Base-by-base conservation (phyloP, 495 filamentous ascomycete genomes). In the Poronia punctata region DNA sequence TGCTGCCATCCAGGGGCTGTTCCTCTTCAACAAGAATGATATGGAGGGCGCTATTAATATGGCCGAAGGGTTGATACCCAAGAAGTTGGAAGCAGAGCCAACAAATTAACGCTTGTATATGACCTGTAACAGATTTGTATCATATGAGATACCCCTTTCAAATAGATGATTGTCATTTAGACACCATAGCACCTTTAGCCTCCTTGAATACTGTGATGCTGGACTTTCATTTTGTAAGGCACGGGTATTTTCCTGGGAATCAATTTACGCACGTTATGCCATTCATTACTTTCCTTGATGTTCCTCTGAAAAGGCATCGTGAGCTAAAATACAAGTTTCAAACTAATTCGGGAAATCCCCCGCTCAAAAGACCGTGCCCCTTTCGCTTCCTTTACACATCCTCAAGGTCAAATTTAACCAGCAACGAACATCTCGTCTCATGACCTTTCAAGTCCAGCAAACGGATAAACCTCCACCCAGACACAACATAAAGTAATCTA, bases 1-100 rank as follows among this genome's bases (percentile, higher is more conserved):
- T 2, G 92, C 92, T 14, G 84, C 88, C 5, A 75, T 96, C 23
- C 92, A 98, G 63, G 92, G 92, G 2, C 56, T 96, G 38, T 96
- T 98, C 60, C 66, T 96, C 59, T 93, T 89, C 54, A 92, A 94
- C 60, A 98, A 96, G 66, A 82, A 78, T 30, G 72, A 92, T 50
- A 83, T 90, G 72, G 76, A 88, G 45, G 86, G 86, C 1, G 92
- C 92, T 14, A 87, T 96, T 47, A 68, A 64, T 3, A 86, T 85
- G 80, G 82, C 81, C 1, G 78, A 84, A 28, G 76, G 71, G 21
- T 62, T 95, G 48, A 68, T 82, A 15, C 67, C 76, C 1, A 47
- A 56, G 35, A 67, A 62, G 11, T 65, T 75, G 43, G 71, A 74
- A 54, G 51, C 68, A 1, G 68, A 72, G 48, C 50, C 50, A n/a